These are phyloP conservation scores for Venturia asperata DNA, from an alignment of 2,329 filamentous ascomycete genomes.

Conservation along the genomic window DNA sequence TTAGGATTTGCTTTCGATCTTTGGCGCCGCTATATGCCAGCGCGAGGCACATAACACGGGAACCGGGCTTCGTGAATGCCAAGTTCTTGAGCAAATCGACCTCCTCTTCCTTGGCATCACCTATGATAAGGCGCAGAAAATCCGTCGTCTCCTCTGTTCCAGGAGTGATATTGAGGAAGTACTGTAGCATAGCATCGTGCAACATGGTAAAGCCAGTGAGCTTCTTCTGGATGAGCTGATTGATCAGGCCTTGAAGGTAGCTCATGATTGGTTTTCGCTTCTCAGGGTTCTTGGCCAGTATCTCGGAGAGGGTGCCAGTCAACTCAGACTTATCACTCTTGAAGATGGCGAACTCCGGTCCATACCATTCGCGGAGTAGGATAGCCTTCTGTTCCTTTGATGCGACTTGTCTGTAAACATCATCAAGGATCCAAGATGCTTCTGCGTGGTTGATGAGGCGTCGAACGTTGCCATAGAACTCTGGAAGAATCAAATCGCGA, in stretches of 20 bases:
- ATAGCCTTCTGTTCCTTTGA: slow-evolving; percentile 78
- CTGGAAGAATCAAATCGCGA: slow-evolving; percentile 78
- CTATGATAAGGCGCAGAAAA: slow-evolving; percentile 84
- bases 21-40: slow-evolving; percentile 84
- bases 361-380: slow-evolving; percentile 92
- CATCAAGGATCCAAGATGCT: slow-evolving; percentile 94
- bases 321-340: slow-evolving; percentile 59
- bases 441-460: slow-evolving; percentile 94
- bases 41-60: slow-evolving; percentile 71
- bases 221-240: slow-evolving; percentile 90
- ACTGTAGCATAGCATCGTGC: slow-evolving; percentile 97
- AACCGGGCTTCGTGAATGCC: slow-evolving; percentile 87
- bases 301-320: slow-evolving; percentile 49
- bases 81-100: slow-evolving; percentile 90
- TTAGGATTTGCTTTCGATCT: slow-evolving; percentile 82
- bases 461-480: slow-evolving; percentile 91
- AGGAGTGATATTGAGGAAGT: slow-evolving; percentile 71
- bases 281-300: slow-evolving; percentile 70
- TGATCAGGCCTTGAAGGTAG: slow-evolving; percentile 78
- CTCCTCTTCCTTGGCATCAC: slow-evolving; percentile 64
- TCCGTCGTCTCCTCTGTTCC: slow-evolving; percentile 77
- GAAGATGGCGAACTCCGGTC: slow-evolving; percentile 82
- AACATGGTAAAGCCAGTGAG: slow-evolving; percentile 95
- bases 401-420: slow-evolving; percentile 85
- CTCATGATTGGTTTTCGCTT: slow-evolving; percentile 85